These are phyloP conservation scores for Talaromyces atroroseus DNA, from an alignment of 2,329 filamentous ascomycete genomes.

Conservation along the genomic window DNA sequence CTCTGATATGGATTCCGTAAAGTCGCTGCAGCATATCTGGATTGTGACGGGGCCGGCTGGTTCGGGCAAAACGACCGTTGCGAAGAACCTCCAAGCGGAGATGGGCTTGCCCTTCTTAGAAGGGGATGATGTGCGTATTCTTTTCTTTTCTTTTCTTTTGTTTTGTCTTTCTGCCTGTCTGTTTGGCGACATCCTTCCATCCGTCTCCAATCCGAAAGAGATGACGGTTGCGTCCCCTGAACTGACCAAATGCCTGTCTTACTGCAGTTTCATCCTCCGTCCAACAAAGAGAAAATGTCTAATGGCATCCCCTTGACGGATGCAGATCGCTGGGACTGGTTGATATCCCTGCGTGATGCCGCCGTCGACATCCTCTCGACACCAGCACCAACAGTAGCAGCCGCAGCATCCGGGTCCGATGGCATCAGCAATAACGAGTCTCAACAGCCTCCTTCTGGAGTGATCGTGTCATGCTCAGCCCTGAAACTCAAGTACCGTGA, in stretches of 20 bases:
- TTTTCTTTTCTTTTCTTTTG: neutral
- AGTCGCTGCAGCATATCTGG: conserved; percentile 63
- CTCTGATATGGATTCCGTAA: neutral
- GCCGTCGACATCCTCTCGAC: conserved; percentile 46
- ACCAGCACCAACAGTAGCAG: neutral
- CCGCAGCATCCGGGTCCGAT: neutral
- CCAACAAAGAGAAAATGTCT: conserved; percentile 89
- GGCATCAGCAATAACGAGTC: conserved; percentile 13
- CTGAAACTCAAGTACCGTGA: conserved; percentile 97
- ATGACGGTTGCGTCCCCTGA: neutral
- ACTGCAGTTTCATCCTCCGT: conserved; percentile 44
- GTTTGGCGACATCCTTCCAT: neutral
- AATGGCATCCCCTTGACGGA: conserved; percentile 79
- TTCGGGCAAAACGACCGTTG: conserved; percentile 73
- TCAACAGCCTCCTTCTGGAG: conserved; percentile 55
- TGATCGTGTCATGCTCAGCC: conserved; percentile 94
- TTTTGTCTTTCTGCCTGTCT: neutral
- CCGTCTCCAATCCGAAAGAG: neutral
- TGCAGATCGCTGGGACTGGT: conserved; percentile 96
- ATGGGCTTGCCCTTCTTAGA: conserved; percentile 67
- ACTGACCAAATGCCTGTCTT: neutral
- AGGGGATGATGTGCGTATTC: conserved; percentile 63
- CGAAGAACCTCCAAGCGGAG: conserved; percentile 57
- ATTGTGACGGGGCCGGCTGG: conserved; percentile 73
- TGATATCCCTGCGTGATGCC: conserved; percentile 67